phyloP scores from a whole-genome alignment of 352 stramenopile species.

The Phytophthora sp. region DNA sequence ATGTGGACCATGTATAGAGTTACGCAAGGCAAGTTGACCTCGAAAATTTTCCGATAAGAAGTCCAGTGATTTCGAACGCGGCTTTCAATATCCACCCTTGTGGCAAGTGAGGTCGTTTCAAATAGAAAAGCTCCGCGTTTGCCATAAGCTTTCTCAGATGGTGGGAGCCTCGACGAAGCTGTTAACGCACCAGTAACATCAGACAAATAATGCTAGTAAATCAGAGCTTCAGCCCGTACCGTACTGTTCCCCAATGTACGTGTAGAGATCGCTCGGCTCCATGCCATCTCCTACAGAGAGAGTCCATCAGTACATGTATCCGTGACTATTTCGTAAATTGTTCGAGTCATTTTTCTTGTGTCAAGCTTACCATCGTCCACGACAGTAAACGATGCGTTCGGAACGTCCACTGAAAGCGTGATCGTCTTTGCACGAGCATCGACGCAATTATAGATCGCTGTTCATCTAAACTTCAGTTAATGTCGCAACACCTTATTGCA shows the following conservation, averaged over 20 bases:
- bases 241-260: constrained; percentile 50
- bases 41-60: constrained; percentile 70
- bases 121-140: constrained; percentile 57
- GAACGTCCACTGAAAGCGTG: constrained; percentile 47
- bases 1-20: too few species aligned
- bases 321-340: too few species aligned
- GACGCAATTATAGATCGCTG: constrained; percentile 80
- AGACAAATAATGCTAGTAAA: too few species aligned
- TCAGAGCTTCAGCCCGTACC: too few species aligned
- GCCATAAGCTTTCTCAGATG: constrained; percentile 43
- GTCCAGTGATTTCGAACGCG: constrained; percentile 57
- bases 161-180: constrained; percentile 5
- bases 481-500: neutral
- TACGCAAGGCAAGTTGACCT: constrained; percentile 46
- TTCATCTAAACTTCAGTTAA: neutral
- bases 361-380: constrained; percentile 71
- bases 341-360: too few species aligned
- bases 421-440: constrained; percentile 65
- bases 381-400: constrained; percentile 57
- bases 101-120: constrained; percentile 46
- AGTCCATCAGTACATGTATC: neutral
- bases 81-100: constrained; percentile 71
- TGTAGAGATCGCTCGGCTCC: constrained; percentile 47
- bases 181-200: constrained; percentile 55
- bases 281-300: constrained; percentile 70